A percentile compares a stretch with the other conserved stretches of the same genome.
phyloP scores from a whole-genome alignment of 805 yeast genomes.

The Myxozyma sirexii region DNA sequence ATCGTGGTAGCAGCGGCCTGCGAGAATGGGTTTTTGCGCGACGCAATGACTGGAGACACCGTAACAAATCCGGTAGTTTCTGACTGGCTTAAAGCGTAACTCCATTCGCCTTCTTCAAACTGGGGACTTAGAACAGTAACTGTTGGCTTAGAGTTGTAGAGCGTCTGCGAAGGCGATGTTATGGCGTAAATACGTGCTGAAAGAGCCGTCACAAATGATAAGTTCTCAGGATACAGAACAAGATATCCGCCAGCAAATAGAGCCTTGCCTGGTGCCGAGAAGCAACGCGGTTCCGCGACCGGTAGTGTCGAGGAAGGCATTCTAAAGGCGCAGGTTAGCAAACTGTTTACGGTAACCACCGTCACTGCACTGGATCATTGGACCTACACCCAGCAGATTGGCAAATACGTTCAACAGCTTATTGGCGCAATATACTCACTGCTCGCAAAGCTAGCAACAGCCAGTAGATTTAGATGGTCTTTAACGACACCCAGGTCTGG shows the following conservation, averaged over 20 bases:
- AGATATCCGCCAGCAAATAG: constrained; percentile 92
- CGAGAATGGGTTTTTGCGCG: constrained; percentile 67
- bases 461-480: neutral
- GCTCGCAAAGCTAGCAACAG: too few species aligned
- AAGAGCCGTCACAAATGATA: constrained; percentile 81
- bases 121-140: constrained; percentile 73
- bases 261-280: constrained; percentile 96
- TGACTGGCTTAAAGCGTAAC: constrained; percentile 45
- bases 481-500: neutral
- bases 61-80: constrained; percentile 38
- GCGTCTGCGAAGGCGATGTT: constrained; percentile 37
- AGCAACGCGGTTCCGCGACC: constrained; percentile 39
- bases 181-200: constrained; percentile 88
- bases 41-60: constrained; percentile 29
- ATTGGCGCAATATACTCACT: too few species aligned
- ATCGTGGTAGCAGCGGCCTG: constrained; percentile 62
- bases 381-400: too few species aligned
- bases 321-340: neutral
- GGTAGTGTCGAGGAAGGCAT: constrained; percentile 1
- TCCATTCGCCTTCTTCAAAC: constrained; percentile 72
- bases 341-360: too few species aligned
- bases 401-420: neutral
- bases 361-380: too few species aligned
- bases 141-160: constrained; percentile 24
- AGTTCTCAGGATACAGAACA: constrained; percentile 76